Evolutionary conservation across 164 flowering plant genomes (phyloP).

Genomic region (Aristolochia californica): DNA sequence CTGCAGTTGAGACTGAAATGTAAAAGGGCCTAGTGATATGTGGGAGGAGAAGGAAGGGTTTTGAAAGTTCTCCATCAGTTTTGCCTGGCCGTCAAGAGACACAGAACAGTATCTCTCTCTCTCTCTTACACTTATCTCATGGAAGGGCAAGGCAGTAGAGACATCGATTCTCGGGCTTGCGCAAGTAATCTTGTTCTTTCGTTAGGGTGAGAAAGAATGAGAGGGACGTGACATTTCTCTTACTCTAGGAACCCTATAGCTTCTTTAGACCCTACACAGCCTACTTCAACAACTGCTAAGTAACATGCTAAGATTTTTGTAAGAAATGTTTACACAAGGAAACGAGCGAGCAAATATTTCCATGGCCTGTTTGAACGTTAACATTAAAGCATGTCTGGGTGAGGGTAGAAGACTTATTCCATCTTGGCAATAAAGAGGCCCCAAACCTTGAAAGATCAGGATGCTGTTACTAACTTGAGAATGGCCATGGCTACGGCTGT

Average conservation of each 20-base stretch:
- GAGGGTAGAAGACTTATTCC: neutral
- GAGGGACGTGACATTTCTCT: slow-evolving; percentile 31
- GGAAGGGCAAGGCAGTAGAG: slow-evolving; percentile 15
- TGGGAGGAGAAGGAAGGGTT: slow-evolving; percentile 4
- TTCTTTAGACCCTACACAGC: neutral
- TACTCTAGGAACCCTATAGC: neutral
- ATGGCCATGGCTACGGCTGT: neutral
- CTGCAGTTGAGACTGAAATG: slow-evolving; percentile 25
- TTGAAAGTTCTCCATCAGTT: slow-evolving; percentile 34
- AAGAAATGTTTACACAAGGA: neutral
- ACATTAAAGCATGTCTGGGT: slow-evolving; percentile 6
- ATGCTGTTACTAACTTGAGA: slow-evolving; percentile 5
- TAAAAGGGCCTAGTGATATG: neutral
- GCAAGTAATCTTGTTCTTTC: slow-evolving; percentile 19
- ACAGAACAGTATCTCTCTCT: slow-evolving; percentile 4
- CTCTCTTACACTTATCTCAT: slow-evolving; percentile 7
- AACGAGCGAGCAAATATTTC: neutral
- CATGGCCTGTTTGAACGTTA: slow-evolving; percentile 2
- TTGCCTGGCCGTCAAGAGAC: slow-evolving; percentile 15
- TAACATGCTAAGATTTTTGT: neutral
- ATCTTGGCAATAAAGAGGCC: neutral
- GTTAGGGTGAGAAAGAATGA: slow-evolving; percentile 23
- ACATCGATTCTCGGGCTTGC: slow-evolving; percentile 38
- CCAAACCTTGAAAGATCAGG: neutral
- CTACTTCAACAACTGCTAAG: slow-evolving; percentile 1